Conservation (phyloP, 345 rosid species). For the Kernera saxatilis region DNA sequence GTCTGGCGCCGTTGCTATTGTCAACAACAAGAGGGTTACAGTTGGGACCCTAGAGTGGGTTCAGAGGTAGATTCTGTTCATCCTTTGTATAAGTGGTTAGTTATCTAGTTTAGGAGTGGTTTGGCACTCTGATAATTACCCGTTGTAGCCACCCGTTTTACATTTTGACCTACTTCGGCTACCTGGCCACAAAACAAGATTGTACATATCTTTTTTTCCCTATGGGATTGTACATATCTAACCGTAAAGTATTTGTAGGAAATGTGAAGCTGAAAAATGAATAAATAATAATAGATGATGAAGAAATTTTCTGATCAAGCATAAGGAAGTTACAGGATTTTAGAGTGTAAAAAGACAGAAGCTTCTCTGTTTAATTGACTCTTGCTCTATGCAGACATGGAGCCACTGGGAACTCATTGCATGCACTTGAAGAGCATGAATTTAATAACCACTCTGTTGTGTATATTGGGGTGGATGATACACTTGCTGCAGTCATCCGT, state of each 20-base stretch:
- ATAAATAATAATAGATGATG: background rate
- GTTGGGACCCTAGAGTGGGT: slow-evolving; percentile 95
- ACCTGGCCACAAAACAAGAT: background rate
- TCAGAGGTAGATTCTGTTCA: slow-evolving; percentile 47
- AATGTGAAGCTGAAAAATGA: background rate
- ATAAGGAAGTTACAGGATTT: background rate
- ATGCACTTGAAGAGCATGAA: slow-evolving; percentile 45
- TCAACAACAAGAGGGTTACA: slow-evolving; percentile 62
- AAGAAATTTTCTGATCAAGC: background rate
- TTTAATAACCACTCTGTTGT: slow-evolving; percentile 64
- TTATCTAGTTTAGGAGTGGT: background rate
- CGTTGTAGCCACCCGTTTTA: background rate
- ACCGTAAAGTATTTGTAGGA: background rate
- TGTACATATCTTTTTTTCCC: background rate
- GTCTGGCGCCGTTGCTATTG: slow-evolving; percentile 72
- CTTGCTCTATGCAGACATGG: slow-evolving; percentile 57
- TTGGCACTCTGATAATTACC: background rate
- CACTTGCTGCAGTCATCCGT: slow-evolving; percentile 74
- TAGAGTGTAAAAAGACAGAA: background rate
- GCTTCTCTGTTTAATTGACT: background rate
- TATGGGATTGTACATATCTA: background rate
- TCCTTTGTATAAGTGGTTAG: background rate
- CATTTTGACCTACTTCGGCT: background rate
- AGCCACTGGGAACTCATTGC: slow-evolving; percentile 41
- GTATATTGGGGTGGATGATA: slow-evolving; percentile 71